Base-by-base conservation (phyloP, 331 rosid species). In the Arachis monticola region DNA sequence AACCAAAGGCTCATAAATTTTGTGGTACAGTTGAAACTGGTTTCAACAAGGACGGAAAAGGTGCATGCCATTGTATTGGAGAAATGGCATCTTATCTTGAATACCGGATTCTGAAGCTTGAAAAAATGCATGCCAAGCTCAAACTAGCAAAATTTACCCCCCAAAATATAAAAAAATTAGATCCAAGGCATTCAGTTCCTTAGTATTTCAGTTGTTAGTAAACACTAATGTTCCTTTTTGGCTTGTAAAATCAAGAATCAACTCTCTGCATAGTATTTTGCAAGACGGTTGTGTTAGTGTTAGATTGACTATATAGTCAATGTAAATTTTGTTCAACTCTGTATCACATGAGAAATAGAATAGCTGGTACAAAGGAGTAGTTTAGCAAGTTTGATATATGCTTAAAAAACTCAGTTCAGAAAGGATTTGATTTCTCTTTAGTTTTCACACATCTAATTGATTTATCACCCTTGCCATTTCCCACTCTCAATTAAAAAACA, bases 401-500 rank as follows among this genome's bases (percentile, higher is more conserved):
- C 80, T 74, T 78, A 77, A 82, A 73, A 61, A 50, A 0, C 56
- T 69, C 50, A 57, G 83, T 69, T 78, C 75, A 74, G 52, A 61
- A 78, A 83, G 68, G 68, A 74, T 10, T 22, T 22, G 27, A 22
- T 22, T 69, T 48, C 52, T 64, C 70, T 66, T 22, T 22, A 22
- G 27, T 22, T 74, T 74, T 74, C 80, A 82, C 60, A 69, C 80
- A 87, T 86, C 89, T 90, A 88, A 88, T 90, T 88, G 96, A 88
- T 30, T 87, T 90, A 85, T 87, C 90, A 87, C 71, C 10, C 94
- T 77, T 78, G 85, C 83, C 58, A 22, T 48, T 1, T 22, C 1
- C 27, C 27, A 2, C 52, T n/a, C 30, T 40, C 60, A 9, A 68
- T 47, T 5, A 5, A 40, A 48, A n/a, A 59, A 59, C 1, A 47